Evolutionary conservation across 768 basidiomycete species (phyloP), one percentile per base, ranked within the genome.

Genomic region (Leccinum variicolor): DNA sequence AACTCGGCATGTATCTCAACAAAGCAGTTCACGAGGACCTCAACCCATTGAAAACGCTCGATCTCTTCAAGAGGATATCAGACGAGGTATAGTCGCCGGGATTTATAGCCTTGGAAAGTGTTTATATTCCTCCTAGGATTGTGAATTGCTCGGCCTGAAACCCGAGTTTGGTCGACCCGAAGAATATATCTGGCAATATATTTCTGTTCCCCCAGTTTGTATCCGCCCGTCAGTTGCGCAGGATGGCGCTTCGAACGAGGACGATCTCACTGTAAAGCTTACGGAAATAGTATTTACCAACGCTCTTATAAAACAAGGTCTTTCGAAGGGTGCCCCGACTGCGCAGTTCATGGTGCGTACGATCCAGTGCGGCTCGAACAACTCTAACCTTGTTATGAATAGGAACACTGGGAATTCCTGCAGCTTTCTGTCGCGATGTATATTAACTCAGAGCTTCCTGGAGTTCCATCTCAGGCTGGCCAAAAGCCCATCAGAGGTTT

Each of bases 381-480:
- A 1, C 21, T 39, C 50, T 66, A 15, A 64, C 54, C 17, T 6
- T 31, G 29, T 53, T 17, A 21, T 13, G 1, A 23, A 39, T 45
- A 94, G 93, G 95, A 94, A 82, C 88, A 96, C 84, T 99, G 97
- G 97, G 97, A 98, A 65, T 94, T 96, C 62, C 79, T 99, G 1
- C 94, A 97, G 66, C 81, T 95, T 50, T 89, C 89, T 15, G 92
- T 98, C 25, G 97, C 97, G 0, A 89, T 98, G 83, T 99, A 98
- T 73, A 89, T 99, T 77, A 98, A 98, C 75, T 96, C 96, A 2
- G 95, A 98, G 69, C 79, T 94, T 13, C 97, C 97, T 14, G 97
- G 97, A 45, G 86, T 98, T 11, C 90, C 90, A 1, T 86, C 89
- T 3, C 87, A 90, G 71, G 82, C 85, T 68, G 91, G 90, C 45